Base-by-base conservation (phyloP, 495 filamentous ascomycete species). In the Penicillium desertorum region DNA sequence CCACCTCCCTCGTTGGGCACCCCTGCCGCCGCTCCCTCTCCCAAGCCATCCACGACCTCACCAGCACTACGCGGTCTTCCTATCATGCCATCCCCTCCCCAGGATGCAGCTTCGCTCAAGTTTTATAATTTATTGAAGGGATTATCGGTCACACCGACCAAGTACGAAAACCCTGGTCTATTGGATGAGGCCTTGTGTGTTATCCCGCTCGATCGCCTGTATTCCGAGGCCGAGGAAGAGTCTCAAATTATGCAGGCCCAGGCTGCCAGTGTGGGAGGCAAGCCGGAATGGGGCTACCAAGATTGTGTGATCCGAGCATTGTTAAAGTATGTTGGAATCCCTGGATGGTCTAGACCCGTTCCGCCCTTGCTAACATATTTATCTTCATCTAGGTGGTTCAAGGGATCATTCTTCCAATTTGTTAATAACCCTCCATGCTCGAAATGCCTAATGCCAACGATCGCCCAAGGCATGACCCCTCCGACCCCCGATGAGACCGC, bases 201-300 rank as follows among this genome's bases (percentile, higher is more conserved):
- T 19, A 89, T 99, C 45, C 95, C 95, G 0, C 72, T 98, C n/a
- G 90, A 96, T 63, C 84, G 87, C 60, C 87, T 99, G 65, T 97
- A 98, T 71, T 81, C 86, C 46, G 92, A 97, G 65, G 94, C 94
- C 37, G 91, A 98, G 66, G 92, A 98, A 63, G 92, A 98, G 68
- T 84, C 81, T 52, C 88, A 96, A 62, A 86, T 97, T 39, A 75
- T 96, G 56, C 83, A 88, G 62, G 94, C 91, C 1, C 83, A 93
- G 68, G 93, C 94, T 10, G 88, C 86, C 63, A 93, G 89, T 62
- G 81, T 96, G 67, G 89, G 88, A 3, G 82, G 86, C 47, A 89
- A 87, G 64, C 83, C 93, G 16, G 90, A 94, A 81, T 99, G 95
- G 95, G 92, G 91, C 14, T 96, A 97, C 66, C 95, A 98, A 72